These are phyloP conservation scores for Pseudonectria foliicola DNA, from an alignment of 2,329 filamentous ascomycete genomes.

Conservation along the genomic window DNA sequence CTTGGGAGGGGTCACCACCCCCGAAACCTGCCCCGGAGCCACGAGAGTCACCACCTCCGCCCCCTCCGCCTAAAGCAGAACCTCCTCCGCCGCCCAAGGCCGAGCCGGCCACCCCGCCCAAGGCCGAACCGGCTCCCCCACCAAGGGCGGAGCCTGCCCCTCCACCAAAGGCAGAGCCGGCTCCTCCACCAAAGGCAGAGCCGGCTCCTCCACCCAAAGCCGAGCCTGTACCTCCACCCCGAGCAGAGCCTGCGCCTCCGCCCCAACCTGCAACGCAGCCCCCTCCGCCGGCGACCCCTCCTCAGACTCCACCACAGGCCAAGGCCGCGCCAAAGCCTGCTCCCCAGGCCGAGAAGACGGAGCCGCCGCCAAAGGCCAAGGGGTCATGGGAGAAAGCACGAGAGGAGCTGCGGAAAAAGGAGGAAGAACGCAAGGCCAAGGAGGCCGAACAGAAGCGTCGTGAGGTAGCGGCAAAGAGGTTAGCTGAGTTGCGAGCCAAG, in stretches of 20 bases:
- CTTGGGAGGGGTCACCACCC: conserved; percentile 29
- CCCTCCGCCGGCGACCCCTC: conserved; percentile 14
- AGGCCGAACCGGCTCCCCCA: too few species aligned
- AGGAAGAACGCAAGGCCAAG: conserved; percentile 55
- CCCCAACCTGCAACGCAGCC: conserved; percentile 9
- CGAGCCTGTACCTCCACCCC: conserved; percentile 14
- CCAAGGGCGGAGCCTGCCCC: too few species aligned
- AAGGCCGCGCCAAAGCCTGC: not conserved
- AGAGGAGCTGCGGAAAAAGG: conserved; percentile 56
- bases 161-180: conserved; percentile 14
- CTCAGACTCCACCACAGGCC: conserved; percentile 1
- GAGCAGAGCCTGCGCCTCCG: conserved; percentile 17
- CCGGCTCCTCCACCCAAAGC: conserved; percentile 18
- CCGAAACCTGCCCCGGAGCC: conserved; percentile 10
- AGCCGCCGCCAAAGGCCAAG: conserved; percentile 31
- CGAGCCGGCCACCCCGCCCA: conserved; percentile 11
- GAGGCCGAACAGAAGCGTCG: conserved; percentile 55
- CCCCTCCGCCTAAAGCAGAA: conserved; percentile 17
- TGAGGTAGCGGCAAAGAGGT: conserved; percentile 45
- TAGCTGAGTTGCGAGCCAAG: conserved; percentile 50
- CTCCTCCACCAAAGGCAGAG: conserved; percentile 17
- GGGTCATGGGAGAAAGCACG: conserved; percentile 61
- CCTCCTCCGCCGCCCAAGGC: conserved; percentile 13
- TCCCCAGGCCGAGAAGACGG: conserved; percentile 3
- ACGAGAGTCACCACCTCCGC: conserved; percentile 11